phyloP scores from a whole-genome alignment of 306 rosid species.

The Ormosia emarginata region DNA sequence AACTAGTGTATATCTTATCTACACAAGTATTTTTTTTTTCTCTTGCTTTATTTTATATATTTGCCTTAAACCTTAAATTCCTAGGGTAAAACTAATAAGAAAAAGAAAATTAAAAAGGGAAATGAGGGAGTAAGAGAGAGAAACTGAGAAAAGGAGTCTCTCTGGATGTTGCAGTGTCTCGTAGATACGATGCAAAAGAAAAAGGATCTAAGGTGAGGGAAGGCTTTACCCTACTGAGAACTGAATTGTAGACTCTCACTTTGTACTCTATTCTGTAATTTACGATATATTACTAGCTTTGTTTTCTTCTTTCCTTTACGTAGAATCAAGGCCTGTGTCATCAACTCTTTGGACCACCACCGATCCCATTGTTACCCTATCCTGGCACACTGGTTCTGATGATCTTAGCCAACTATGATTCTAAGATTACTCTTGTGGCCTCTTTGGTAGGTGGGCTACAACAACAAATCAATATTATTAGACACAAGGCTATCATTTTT shows the following conservation, averaged over 20 bases:
- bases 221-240: slow-evolving; percentile 19
- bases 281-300: not conserved
- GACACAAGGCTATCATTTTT: not conserved
- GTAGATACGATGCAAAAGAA: slow-evolving; percentile 35
- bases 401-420: not conserved
- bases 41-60: not conserved
- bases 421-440: not conserved
- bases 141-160: not conserved
- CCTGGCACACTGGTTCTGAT: not conserved
- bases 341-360: slow-evolving; percentile 43
- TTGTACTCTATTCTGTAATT: slow-evolving; percentile 31
- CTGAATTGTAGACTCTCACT: slow-evolving; percentile 34
- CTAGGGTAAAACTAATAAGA: not conserved
- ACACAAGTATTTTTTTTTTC: not conserved
- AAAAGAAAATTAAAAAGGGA: not conserved
- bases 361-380: not conserved
- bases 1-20: no score
- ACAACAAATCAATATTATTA: not conserved
- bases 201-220: slow-evolving; percentile 30
- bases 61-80: not conserved
- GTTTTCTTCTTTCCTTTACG: slow-evolving; percentile 30
- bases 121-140: not conserved
- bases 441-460: not conserved
- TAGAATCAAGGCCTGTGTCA: slow-evolving; percentile 33
- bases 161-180: slow-evolving; percentile 39